Base-by-base conservation (phyloP, 108 stramenopile genomes). In the Pseudonitzschia pungens region DNA sequence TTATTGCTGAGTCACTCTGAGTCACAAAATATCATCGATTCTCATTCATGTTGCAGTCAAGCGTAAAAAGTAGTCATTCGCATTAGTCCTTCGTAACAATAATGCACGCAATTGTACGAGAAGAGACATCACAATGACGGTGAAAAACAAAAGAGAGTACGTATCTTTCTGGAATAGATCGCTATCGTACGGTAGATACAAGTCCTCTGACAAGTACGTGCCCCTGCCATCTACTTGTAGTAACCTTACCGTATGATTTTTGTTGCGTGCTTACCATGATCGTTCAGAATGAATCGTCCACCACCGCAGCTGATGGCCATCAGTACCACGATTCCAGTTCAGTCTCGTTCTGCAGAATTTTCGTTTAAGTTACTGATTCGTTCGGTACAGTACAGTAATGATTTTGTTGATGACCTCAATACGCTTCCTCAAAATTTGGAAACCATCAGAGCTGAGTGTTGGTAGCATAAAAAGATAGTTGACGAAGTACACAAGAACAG, bases 1-100 rank as follows among this genome's bases (percentile, higher is more conserved):
- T 57, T 62, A 56, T 4, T n/a, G 18, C 33, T 56, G 58, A n/a
- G 24, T 27, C 33, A 65, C 33, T 41, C 64, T 41, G 64, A 55
- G 29, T 31, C 31, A 22, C 24, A 44, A 24, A 18, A 18, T 48
- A 48, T 2, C 1, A 18, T 18, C 2, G 45, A 10, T 18, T 2
- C 16, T 18, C 14, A 48, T 48, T 59, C 11, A 72, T 72, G 26
- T 72, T 27, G 26, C 59, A 42, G 7, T 18, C 6, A 6, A 11
- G 28, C 31, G 58, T 43, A 21, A 48, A 21, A 11, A 1, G 16
- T 48, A 18, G 7, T 11, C 11, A 9, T 43, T 43, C 11, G 6
- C 42, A 43, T 9, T 43, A 9, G 42, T 9, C 42, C 9, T 9
- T 43, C 42, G 42, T 43, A 43, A 43, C 42, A 11, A 43, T 43